A percentile compares a stretch with the other conserved stretches of the same genome.
phyloP scores from a whole-genome alignment of 1,284 basidiomycete genomes.

The Microbotryum silenes-acaulis region DNA sequence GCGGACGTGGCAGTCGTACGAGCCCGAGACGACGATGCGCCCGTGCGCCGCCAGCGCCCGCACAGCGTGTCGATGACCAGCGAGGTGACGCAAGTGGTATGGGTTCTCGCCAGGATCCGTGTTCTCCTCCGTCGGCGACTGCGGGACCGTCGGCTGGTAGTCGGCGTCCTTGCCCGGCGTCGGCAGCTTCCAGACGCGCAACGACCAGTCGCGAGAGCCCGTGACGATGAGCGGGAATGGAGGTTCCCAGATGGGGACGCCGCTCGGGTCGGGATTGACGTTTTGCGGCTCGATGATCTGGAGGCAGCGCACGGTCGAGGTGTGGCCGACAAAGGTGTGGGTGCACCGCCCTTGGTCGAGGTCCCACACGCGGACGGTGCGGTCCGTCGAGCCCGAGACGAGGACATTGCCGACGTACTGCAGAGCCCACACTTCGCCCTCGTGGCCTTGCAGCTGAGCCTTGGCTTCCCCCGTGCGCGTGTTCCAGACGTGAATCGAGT shows the following conservation, averaged over 20 bases:
- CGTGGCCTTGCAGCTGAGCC: slow-evolving; percentile 73
- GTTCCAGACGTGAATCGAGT: slow-evolving; percentile 85
- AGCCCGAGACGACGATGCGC: slow-evolving; percentile 81
- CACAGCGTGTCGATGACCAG: slow-evolving; percentile 84
- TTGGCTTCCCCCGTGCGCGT: slow-evolving; percentile 67
- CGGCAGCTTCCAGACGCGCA: slow-evolving; percentile 84
- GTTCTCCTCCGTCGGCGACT: slow-evolving; percentile 20
- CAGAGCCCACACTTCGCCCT: slow-evolving; percentile 92
- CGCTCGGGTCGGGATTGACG: slow-evolving; percentile 44
- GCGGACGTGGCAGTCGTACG: slow-evolving; percentile 85
- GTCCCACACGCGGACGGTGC: slow-evolving; percentile 90
- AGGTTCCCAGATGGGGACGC: slow-evolving; percentile 45
- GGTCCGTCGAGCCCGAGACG: slow-evolving; percentile 87
- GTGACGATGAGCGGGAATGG: slow-evolving; percentile 73
- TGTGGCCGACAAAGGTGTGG: slow-evolving; percentile 87
- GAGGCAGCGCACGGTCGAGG: slow-evolving; percentile 81
- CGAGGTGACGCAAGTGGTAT: slow-evolving; percentile 72
- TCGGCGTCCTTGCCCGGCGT: slow-evolving; percentile 64
- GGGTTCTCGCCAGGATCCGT: slow-evolving; percentile 52
- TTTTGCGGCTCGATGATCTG: slow-evolving; percentile 77
- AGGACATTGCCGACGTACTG: slow-evolving; percentile 64
- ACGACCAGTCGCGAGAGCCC: slow-evolving; percentile 79
- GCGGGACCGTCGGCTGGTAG: slow-evolving; percentile 22
- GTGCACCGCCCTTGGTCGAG: slow-evolving; percentile 67
- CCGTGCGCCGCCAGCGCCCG: slow-evolving; percentile 85